Evolutionary conservation across 1,139 yeast genomes (phyloP).

Genomic region (Groenewaldozyma sp.): DNA sequence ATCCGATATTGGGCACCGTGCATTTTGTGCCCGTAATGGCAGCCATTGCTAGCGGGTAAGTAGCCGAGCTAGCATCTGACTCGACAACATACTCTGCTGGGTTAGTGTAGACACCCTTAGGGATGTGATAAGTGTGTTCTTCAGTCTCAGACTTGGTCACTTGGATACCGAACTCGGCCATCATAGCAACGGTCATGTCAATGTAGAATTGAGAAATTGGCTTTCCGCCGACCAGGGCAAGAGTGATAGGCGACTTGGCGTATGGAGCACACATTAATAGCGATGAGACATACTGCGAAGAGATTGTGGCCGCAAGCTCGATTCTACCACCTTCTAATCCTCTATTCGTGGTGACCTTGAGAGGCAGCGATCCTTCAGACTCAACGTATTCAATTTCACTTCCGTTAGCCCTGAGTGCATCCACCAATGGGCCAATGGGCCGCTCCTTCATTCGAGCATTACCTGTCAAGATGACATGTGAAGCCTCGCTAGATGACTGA

Average conservation of each 20-base stretch:
- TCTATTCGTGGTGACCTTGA: constrained; percentile 58
- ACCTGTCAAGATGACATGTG: constrained; percentile 68
- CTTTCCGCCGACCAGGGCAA: constrained; percentile 87
- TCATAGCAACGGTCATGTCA: constrained; percentile 95
- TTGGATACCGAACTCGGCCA: constrained; percentile 77
- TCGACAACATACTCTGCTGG: constrained; percentile 85
- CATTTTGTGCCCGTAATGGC: constrained; percentile 95
- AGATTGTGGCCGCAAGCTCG: constrained; percentile 89
- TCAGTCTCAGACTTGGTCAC: constrained; percentile 68
- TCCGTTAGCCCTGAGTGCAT: constrained; percentile 78
- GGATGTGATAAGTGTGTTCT: constrained; percentile 80
- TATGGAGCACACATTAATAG: constrained; percentile 97
- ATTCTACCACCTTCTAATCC: constrained; percentile 85
- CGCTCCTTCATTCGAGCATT: constrained; percentile 96
- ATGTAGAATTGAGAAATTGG: constrained; percentile 94
- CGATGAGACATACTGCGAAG: constrained; percentile 96
- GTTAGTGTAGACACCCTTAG: constrained; percentile 67
- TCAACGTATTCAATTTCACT: constrained; percentile 63
- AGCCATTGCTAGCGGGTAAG: constrained; percentile 95
- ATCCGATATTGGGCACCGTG: constrained; percentile 91
- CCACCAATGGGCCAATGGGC: constrained; percentile 94
- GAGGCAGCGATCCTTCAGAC: constrained; percentile 75
- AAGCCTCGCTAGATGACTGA: constrained; percentile 33
- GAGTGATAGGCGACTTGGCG: constrained; percentile 78
- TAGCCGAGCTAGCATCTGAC: constrained; percentile 98